Conservation (phyloP, 2,329 filamentous ascomycete genomes). For the Mycocentrospora acerina region DNA sequence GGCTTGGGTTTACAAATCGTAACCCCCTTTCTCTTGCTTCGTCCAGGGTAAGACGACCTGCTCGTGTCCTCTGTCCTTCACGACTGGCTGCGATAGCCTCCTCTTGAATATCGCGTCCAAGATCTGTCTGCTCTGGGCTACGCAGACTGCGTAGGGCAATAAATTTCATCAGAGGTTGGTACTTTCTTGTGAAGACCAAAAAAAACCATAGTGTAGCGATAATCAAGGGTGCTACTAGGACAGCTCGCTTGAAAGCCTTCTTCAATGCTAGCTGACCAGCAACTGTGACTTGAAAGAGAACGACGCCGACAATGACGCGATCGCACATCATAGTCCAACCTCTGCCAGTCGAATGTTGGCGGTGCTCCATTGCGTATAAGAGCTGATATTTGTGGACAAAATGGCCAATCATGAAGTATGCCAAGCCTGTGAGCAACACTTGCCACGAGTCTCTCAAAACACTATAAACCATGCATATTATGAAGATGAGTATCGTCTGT, state of each 20-base stretch:
- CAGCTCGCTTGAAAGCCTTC: slow-evolving; percentile 70
- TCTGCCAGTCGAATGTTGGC: slow-evolving; percentile 87
- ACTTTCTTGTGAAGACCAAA: slow-evolving; percentile 76
- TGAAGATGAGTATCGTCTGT: slow-evolving; percentile 87
- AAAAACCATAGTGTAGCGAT: slow-evolving; percentile 85
- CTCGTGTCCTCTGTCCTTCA: slow-evolving; percentile 7
- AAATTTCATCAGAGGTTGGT: slow-evolving; percentile 85
- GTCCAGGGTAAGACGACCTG: slow-evolving; percentile 63
- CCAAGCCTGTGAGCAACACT: slow-evolving; percentile 76
- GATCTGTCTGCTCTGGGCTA: slow-evolving; percentile 57
- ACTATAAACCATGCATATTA: slow-evolving; percentile 94
- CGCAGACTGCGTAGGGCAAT: slow-evolving; percentile 88
- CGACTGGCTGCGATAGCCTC: slow-evolving; percentile 20
- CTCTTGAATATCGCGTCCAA: slow-evolving; percentile 50
- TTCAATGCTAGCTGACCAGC: slow-evolving; percentile 79
- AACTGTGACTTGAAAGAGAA: slow-evolving; percentile 90
- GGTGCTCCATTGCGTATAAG: slow-evolving; percentile 97
- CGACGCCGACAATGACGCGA: slow-evolving; percentile 79
- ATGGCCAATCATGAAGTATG: slow-evolving; percentile 81
- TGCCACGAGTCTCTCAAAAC: slow-evolving; percentile 77
- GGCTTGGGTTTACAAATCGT: slow-evolving; percentile 74
- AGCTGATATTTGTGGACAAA: slow-evolving; percentile 97
- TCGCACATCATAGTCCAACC: slow-evolving; percentile 98
- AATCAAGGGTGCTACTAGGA: slow-evolving; percentile 74
- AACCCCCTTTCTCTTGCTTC: slow-evolving; percentile 70